These are phyloP conservation scores for Hanseniaspora nectarophila DNA, from an alignment of 805 yeast species.

Conservation along the genomic window DNA sequence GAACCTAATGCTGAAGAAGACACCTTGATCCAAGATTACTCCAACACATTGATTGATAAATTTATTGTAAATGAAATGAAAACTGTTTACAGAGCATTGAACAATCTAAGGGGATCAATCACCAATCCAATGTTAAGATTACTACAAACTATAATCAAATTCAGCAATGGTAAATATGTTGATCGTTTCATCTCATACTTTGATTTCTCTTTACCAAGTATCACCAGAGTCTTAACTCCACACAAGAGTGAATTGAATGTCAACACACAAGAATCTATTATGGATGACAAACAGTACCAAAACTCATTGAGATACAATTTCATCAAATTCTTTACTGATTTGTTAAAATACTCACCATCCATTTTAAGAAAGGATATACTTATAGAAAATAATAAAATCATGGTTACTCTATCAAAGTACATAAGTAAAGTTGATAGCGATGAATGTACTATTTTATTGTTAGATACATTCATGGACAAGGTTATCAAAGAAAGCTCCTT, in stretches of 20 bases:
- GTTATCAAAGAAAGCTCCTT: slow-evolving; percentile 50
- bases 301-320: slow-evolving; percentile 47
- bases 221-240: slow-evolving; percentile 53
- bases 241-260: slow-evolving; percentile 36
- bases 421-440: slow-evolving; percentile 43
- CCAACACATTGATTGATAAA: slow-evolving; percentile 30
- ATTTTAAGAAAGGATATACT: slow-evolving; percentile 55
- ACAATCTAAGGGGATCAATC: slow-evolving; percentile 41
- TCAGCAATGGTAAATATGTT: slow-evolving; percentile 38
- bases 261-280: slow-evolving; percentile 23
- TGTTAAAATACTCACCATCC: slow-evolving; percentile 40
- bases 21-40: slow-evolving; percentile 4
- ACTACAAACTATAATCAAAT: slow-evolving; percentile 40
- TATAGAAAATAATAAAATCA: slow-evolving; percentile 42
- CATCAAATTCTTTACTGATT: slow-evolving; percentile 47
- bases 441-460: slow-evolving; percentile 30
- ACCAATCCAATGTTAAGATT: slow-evolving; percentile 54
- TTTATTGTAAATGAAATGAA: slow-evolving; percentile 48
- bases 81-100: slow-evolving; percentile 55
- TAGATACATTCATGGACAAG: slow-evolving; percentile 38
- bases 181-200: slow-evolving; percentile 52
- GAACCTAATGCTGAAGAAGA: slow-evolving; percentile 12
- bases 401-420: slow-evolving; percentile 57
- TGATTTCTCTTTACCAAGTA: slow-evolving; percentile 50
- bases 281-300: slow-evolving; percentile 25